Evolutionary conservation across 78 protist genomes (phyloP), one percentile per base, ranked within the genome.

Genomic region (Goniomonas avonlea): DNA sequence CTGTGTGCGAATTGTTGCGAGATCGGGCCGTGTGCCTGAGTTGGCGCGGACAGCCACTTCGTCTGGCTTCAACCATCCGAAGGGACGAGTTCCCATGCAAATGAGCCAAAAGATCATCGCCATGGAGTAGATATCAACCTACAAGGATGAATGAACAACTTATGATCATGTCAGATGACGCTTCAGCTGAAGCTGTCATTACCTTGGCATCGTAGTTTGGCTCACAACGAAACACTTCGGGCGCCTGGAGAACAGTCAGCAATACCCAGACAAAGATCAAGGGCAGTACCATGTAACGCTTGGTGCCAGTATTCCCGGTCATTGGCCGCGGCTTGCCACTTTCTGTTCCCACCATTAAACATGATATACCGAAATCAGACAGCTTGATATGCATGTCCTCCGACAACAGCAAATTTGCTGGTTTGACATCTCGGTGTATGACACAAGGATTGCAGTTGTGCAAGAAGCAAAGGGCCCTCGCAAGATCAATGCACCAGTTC

Each of bases 41-140:
- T n/a, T n/a, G n/a, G n/a, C n/a, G n/a, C n/a, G n/a, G n/a, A n/a
- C n/a, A n/a, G n/a, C n/a, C n/a, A n/a, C n/a, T n/a, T n/a, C n/a
- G n/a, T n/a, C n/a, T n/a, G 61, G 61, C 18, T 56, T 17, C 35
- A 56, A 17, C 61, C 18, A 11, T 31, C 43, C 56, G 75, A 68
- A 68, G 9, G 75, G 75, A 7, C 75, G 75, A 48, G 23, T 53
- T 8, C 75, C 75, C 47, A 27, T 39, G 56, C 21, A 7, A 2
- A 68, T 68, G 56, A 41, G 43, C 47, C 48, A 68, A 39, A 68
- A 68, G 56, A 68, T 68, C 75, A 68, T 68, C 5, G 75, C 75
- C 75, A 68, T 68, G 34, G 75, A 68, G 34, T 68, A 68, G 32
- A 68, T 39, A 32, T 68, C 75, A n/a, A 68, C 75, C 70, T 61